These are phyloP conservation scores for Rosa hybrid DNA, from an alignment of 331 rosid genomes.

Conservation along the genomic window DNA sequence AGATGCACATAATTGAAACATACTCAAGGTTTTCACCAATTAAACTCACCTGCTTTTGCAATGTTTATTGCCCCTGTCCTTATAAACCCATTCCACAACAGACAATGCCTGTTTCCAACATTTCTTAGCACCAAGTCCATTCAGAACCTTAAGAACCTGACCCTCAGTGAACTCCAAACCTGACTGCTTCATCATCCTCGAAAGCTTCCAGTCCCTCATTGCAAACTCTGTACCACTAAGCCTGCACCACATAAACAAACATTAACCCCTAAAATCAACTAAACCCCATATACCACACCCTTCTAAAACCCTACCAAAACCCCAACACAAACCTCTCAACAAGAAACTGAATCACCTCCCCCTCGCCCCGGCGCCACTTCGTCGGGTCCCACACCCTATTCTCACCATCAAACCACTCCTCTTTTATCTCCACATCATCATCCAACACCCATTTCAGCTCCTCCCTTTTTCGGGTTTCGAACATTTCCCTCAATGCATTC, in stretches of 20 bases:
- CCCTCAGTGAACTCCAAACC: constrained; percentile 78
- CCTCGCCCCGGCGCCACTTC: constrained; percentile 56
- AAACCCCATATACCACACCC: background rate
- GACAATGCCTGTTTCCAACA: constrained; percentile 83
- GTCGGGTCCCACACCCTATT: constrained; percentile 22
- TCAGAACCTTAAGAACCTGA: constrained; percentile 69
- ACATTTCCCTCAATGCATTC: constrained; percentile 58
- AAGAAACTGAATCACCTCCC: constrained; percentile 69
- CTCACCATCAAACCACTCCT: constrained; percentile 46
- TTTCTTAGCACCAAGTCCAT: constrained; percentile 55
- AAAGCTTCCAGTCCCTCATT: constrained; percentile 76
- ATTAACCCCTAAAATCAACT: background rate
- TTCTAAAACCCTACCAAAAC: background rate
- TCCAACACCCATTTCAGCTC: constrained; percentile 74
- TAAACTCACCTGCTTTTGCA: constrained; percentile 68
- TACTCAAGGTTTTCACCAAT: constrained; percentile 5
- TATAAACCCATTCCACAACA: constrained; percentile 79
- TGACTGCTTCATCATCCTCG: constrained; percentile 82
- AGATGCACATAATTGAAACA: constrained; percentile 3
- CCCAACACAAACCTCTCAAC: constrained; percentile 69
- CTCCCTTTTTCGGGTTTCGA: constrained; percentile 60
- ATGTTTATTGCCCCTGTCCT: constrained; percentile 45
- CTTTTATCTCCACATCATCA: constrained; percentile 59
- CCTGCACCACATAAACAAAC: constrained; percentile 40
- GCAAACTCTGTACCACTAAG: constrained; percentile 60